A percentile compares a stretch with the other conserved stretches of the same genome.
These are phyloP conservation scores for Aspergillus steynii DNA, from an alignment of 495 filamentous ascomycete species.

Conservation along the genomic window DNA sequence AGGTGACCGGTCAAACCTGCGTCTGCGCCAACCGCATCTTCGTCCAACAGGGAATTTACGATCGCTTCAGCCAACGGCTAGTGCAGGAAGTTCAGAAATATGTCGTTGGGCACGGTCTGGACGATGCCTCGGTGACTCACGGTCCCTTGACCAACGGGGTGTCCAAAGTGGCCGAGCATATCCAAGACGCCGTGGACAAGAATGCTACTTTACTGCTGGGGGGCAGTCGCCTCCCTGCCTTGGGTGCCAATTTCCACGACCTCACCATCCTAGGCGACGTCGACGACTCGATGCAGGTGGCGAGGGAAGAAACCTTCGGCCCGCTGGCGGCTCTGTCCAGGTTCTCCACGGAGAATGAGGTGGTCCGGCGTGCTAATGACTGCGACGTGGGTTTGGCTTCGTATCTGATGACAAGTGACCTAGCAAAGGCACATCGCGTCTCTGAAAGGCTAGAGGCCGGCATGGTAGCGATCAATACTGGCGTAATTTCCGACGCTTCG, in stretches of 20 bases:
- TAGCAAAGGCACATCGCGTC: constrained; percentile 64
- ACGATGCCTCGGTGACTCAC: constrained; percentile 58
- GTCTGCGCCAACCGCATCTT: constrained; percentile 64
- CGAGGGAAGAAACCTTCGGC: constrained; percentile 76
- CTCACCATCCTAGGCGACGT: constrained; percentile 73
- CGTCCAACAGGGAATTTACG: constrained; percentile 53
- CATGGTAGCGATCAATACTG: constrained; percentile 44
- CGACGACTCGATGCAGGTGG: constrained; percentile 67
- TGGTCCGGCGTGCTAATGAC: constrained; percentile 68
- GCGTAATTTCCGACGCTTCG: constrained; percentile 31
- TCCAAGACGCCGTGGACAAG: constrained; percentile 66
- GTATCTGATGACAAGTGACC: constrained; percentile 72
- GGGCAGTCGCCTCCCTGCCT: constrained; percentile 39
- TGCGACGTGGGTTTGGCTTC: constrained; percentile 74
- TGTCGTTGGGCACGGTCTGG: constrained; percentile 68
- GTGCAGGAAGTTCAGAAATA: constrained; percentile 65
- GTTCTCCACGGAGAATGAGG: constrained; percentile 77
- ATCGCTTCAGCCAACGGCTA: constrained; percentile 45
- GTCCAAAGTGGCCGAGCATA: constrained; percentile 67
- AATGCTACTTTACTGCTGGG: constrained; percentile 19
- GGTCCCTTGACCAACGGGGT: constrained; percentile 78
- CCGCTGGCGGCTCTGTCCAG: constrained; percentile 72
- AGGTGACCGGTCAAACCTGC: constrained; percentile 61
- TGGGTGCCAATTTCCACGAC: constrained; percentile 64
- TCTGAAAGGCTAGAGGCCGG: constrained; percentile 68